A percentile compares a stretch with the other conserved stretches of the same genome.
Conservation (phyloP, 202 grass and related monocot genomes). For the Setaria italica region DNA sequence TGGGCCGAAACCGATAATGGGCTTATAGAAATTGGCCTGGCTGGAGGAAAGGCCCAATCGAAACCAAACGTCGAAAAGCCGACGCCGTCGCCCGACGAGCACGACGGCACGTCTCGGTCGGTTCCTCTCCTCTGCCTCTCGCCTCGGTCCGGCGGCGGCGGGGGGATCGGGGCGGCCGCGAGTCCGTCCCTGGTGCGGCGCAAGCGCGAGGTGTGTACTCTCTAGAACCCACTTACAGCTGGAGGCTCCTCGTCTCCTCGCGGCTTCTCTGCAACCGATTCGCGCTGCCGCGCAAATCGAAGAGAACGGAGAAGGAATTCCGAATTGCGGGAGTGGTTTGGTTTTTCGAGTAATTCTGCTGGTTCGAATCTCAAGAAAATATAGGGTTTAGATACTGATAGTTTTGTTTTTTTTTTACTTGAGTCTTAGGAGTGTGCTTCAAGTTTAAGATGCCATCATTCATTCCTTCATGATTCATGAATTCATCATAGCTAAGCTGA, state of each 20-base stretch:
- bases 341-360: neutral
- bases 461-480: slow-evolving; percentile 21
- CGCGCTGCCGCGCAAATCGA: neutral
- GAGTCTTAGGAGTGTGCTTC: slow-evolving; percentile 35
- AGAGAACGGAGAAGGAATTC: neutral
- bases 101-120: neutral
- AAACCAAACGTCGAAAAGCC: neutral
- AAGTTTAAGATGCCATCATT: slow-evolving; percentile 43
- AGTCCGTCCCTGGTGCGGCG: neutral
- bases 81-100: neutral
- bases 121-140: neutral
- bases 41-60: too few species aligned
- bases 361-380: neutral
- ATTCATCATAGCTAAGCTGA: slow-evolving; percentile 7
- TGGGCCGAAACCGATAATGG: neutral
- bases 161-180: neutral
- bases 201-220: neutral
- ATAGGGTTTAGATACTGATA: too few species aligned
- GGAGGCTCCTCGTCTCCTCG: neutral
- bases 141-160: neutral
- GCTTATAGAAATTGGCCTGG: neutral
- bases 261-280: neutral
- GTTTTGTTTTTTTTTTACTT: neutral
- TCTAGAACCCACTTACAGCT: neutral
- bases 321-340: neutral